These are phyloP conservation scores for Aspergillus transmontanensis DNA, from an alignment of 2,329 filamentous ascomycete species.

Conservation along the genomic window DNA sequence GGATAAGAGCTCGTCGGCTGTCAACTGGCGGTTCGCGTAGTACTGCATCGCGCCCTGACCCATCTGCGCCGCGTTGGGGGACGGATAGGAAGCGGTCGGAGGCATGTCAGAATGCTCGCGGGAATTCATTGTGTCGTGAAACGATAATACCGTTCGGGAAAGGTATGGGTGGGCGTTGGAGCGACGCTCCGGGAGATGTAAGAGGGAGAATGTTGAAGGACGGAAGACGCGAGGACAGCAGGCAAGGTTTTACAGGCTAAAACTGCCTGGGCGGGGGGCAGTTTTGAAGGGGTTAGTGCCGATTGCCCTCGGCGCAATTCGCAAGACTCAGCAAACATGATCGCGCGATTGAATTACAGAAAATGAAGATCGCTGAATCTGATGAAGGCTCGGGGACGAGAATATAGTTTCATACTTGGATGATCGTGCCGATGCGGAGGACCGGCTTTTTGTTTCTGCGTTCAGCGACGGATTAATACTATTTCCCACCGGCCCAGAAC, in stretches of 20 bases:
- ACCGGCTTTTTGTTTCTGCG: constrained; percentile 47
- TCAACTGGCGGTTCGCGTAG: constrained; percentile 47
- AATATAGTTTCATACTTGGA: constrained; percentile 34
- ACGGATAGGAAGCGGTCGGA: constrained; percentile 48
- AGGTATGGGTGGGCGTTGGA: constrained; percentile 28
- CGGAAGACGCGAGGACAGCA: constrained; percentile 33
- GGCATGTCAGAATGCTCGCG: constrained; percentile 47
- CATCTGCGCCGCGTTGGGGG: constrained; percentile 48
- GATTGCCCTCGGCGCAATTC: constrained; percentile 32
- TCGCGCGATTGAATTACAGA: constrained; percentile 25
- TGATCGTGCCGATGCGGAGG: constrained; percentile 39
- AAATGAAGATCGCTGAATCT: constrained; percentile 17
- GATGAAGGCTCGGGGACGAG: constrained; percentile 18
- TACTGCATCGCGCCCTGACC: constrained; percentile 47
- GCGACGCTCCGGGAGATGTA: constrained; percentile 36
- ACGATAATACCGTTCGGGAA: constrained; percentile 12
- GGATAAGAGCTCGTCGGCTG: constrained; percentile 50
- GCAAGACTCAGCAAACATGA: constrained; percentile 36
- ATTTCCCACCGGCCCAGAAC: constrained; percentile 37
- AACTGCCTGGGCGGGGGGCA: constrained; percentile 34
- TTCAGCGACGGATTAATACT: constrained; percentile 45
- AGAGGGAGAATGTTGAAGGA: constrained; percentile 27
- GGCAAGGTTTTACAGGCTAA: constrained; percentile 42
- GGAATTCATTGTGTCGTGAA: constrained; percentile 38
- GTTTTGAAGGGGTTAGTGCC: constrained; percentile 41